Percentiles rank a stretch among this genome's conserved stretches.
Evolutionary conservation across 2,329 filamentous ascomycete species (phyloP).

Genomic region (Venturia oleaginea): DNA sequence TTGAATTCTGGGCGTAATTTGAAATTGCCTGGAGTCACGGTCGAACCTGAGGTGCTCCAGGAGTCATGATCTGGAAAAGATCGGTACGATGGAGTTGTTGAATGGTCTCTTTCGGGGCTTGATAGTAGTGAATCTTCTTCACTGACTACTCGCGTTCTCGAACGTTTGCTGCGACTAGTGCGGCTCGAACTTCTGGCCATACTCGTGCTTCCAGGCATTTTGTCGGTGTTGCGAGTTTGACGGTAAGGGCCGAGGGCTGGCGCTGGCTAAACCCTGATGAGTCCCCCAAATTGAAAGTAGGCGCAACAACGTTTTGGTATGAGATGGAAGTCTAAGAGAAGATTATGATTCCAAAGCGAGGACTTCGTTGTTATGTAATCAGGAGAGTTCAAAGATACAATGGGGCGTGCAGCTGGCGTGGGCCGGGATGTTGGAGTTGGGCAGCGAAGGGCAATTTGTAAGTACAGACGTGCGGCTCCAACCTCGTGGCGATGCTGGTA

Average conservation of each 20-base stretch:
- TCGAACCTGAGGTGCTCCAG: slow-evolving; percentile 11
- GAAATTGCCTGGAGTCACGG: slow-evolving; percentile 1
- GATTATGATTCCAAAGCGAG: not conserved
- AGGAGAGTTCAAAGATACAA: not conserved
- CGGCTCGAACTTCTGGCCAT: not conserved
- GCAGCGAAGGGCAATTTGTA: not conserved
- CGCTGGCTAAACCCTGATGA: too few relatives aligned
- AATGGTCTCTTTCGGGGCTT: slow-evolving; percentile 1
- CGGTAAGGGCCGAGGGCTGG: too few relatives aligned
- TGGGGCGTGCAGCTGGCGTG: not conserved
- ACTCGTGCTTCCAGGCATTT: not conserved
- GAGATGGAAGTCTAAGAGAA: not conserved
- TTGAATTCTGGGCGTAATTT: not conserved
- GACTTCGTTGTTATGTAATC: not conserved
- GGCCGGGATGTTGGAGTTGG: not conserved
- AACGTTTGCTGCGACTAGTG: slow-evolving; percentile 1
- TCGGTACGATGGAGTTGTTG: slow-evolving; percentile 9
- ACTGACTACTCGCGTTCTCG: not conserved
- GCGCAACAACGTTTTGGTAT: not conserved
- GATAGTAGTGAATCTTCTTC: slow-evolving; percentile 8
- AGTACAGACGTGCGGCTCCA: not conserved
- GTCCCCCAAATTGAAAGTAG: too few relatives aligned
- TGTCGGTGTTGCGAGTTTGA: not conserved
- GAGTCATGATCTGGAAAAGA: slow-evolving; percentile 11
- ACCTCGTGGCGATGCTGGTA: not conserved